phyloP scores from a whole-genome alignment of 148 eudicot species.

The Amaranthus hypochondriacus region DNA sequence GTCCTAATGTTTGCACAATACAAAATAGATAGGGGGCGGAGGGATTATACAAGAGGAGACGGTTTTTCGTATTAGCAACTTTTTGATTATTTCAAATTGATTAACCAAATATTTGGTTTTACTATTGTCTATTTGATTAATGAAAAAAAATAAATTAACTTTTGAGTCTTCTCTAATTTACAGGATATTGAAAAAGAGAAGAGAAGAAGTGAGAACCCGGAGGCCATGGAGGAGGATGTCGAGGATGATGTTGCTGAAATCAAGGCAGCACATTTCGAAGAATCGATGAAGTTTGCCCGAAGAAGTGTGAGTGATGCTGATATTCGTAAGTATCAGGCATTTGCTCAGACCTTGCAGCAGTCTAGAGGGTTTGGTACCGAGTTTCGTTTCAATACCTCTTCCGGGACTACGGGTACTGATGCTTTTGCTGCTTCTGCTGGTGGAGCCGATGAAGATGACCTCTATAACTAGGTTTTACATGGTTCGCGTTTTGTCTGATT shows the following conservation, averaged over 20 bases:
- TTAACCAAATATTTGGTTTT: too few relatives aligned
- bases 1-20: too few relatives aligned
- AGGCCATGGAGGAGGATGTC: slow-evolving; percentile 40
- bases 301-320: slow-evolving; percentile 53
- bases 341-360: slow-evolving; percentile 70
- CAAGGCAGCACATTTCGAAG: slow-evolving; percentile 64
- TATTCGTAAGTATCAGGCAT: slow-evolving; percentile 56
- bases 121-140: too few relatives aligned
- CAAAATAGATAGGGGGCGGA: too few relatives aligned
- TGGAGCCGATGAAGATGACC: slow-evolving; percentile 20
- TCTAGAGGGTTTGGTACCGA: slow-evolving; percentile 62
- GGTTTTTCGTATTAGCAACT: too few relatives aligned
- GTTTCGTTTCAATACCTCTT: slow-evolving; percentile 33
- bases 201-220: slow-evolving; percentile 32
- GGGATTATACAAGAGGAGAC: too few relatives aligned
- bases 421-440: slow-evolving; percentile 20
- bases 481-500: background rate
- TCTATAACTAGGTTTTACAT: slow-evolving; percentile 7
- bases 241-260: slow-evolving; percentile 46
- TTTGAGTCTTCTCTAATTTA: background rate
- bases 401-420: slow-evolving; percentile 9
- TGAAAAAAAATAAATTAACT: background rate
- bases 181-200: slow-evolving; percentile 51
- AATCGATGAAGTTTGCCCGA: slow-evolving; percentile 66
- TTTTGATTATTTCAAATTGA: too few relatives aligned